Evolutionary conservation across 371 early-diverging fungal genomes (phyloP), one percentile per base, ranked within the genome.

Genomic region (Mucor lusitanicus): DNA sequence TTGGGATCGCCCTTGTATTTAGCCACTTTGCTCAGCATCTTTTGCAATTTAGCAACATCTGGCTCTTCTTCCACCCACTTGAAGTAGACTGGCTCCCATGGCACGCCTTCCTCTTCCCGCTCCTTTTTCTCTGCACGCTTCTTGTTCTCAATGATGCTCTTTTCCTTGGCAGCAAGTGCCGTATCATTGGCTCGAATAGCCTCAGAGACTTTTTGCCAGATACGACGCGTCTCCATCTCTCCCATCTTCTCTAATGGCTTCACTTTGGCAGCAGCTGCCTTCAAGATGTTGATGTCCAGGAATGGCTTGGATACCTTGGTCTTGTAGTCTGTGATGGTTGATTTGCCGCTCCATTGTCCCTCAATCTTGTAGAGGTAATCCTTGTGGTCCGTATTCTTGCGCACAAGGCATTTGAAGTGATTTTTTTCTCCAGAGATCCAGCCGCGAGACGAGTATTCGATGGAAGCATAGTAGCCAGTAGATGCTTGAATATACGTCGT

Each of bases 351-450:
- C 91, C 91, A 92, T 63, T 85, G 84, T 11, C 92, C 90, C 68
- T 86, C 82, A 6, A 90, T 80, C 30, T 81, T 79, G 64, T 81
- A 91, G 12, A 89, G 69, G 42, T 76, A 76, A 28, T 80, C 78
- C 42, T 82, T 81, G 11, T 59, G 63, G 11, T 50, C 71, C 55
- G 57, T 17, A 37, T 76, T 69, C 32, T 77, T 63, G 53, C 84
- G 64, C 39, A 78, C 40, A 66, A 65, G 60, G 57, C 74, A 94
- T 66, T 92, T 88, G 74, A 93, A 89, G 59, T 85, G 84, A 61
- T 93, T 89, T 65, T 89, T 90, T 64, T 88, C 90, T 62, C 93
- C 93, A n/a, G 88, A 86, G 63, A 93, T 87, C 88, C 90, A 93
- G n/a, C 92, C 89, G 62, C 86, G 88, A 19, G 90, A 87, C 53